Percentiles rank a stretch among this genome's conserved stretches.
These are phyloP conservation scores for Oryza brachyantha DNA, from an alignment of 176 grass and related monocot species.

Conservation along the genomic window DNA sequence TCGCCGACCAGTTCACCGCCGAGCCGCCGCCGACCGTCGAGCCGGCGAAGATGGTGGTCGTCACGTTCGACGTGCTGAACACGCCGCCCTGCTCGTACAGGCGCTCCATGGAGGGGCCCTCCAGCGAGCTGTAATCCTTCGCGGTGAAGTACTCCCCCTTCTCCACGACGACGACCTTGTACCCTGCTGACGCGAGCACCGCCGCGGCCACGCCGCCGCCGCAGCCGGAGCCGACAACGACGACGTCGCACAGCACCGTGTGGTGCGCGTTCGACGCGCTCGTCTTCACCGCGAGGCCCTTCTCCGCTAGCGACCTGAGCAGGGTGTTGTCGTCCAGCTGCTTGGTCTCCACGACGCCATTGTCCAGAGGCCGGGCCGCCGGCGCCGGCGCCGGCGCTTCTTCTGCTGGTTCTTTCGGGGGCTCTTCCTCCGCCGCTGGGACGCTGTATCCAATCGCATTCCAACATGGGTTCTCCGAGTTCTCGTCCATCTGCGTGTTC, in stretches of 20 bases:
- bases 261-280: constrained; percentile 2
- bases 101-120: constrained; percentile 52
- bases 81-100: constrained; percentile 52
- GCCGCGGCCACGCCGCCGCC: constrained; percentile 64
- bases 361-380: constrained; percentile 33
- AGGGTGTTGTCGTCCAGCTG: constrained; percentile 30
- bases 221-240: constrained; percentile 70
- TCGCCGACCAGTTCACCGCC: constrained; percentile 68
- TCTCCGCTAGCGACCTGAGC: constrained; percentile 28
- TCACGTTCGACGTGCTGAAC: constrained; percentile 28
- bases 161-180: constrained; percentile 67
- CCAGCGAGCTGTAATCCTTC: constrained; percentile 49
- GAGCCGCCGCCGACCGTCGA: constrained; percentile 70
- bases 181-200: constrained; percentile 49
- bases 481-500: constrained; percentile 55
- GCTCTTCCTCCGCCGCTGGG: neutral
- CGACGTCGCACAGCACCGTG: constrained; percentile 50
- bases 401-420: constrained; percentile 18
- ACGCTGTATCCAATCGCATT: constrained; percentile 72
- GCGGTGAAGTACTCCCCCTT: constrained; percentile 60
- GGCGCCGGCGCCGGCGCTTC: neutral
- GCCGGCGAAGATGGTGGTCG: constrained; percentile 42
- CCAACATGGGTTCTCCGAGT: constrained; percentile 58
- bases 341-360: constrained; percentile 53
- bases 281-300: constrained; percentile 31